A percentile compares a stretch with the other conserved stretches of the same genome.
Evolutionary conservation across 768 basidiomycete genomes (phyloP).

Genomic region (Termitomyces sp.): DNA sequence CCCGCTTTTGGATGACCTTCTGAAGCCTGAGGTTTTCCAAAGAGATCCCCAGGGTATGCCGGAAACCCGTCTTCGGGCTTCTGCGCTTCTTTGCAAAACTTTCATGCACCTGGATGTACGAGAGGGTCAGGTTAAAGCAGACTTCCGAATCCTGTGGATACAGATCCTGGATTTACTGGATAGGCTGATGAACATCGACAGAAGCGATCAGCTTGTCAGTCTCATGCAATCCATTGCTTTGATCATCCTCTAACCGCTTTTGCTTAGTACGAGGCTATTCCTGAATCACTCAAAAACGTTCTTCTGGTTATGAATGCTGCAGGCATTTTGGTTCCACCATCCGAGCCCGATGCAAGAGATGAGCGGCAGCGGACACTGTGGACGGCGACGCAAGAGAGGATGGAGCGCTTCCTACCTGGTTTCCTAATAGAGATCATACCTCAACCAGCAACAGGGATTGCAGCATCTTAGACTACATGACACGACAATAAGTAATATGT

Average conservation of each 20-base stretch:
- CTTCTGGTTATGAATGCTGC: constrained; percentile 94
- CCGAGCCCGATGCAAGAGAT: constrained; percentile 46
- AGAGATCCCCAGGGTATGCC: constrained; percentile 86
- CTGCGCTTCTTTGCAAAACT: constrained; percentile 88
- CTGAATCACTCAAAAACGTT: constrained; percentile 96
- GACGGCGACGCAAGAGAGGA: constrained; percentile 80
- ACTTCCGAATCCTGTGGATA: constrained; percentile 81
- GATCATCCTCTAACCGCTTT: constrained; percentile 6
- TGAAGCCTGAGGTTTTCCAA: constrained; percentile 77
- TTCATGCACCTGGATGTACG: constrained; percentile 93
- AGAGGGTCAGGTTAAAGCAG: constrained; percentile 55
- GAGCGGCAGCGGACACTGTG: constrained; percentile 73
- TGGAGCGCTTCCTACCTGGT: constrained; percentile 90
- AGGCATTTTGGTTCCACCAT: constrained; percentile 70
- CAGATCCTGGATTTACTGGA: constrained; percentile 88
- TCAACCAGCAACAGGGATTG: constrained; percentile 19
- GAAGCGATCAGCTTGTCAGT: constrained; percentile 83
- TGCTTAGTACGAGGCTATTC: constrained; percentile 85
- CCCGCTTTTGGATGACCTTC: constrained; percentile 87
- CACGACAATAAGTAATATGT: neutral
- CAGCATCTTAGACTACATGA: constrained; percentile 2
- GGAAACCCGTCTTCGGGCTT: constrained; percentile 86
- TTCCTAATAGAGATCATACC: constrained; percentile 77
- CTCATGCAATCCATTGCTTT: neutral
- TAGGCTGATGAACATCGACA: constrained; percentile 83